These are phyloP conservation scores for Rubia peregrina DNA, from an alignment of 305 asterid genomes.

Conservation along the genomic window DNA sequence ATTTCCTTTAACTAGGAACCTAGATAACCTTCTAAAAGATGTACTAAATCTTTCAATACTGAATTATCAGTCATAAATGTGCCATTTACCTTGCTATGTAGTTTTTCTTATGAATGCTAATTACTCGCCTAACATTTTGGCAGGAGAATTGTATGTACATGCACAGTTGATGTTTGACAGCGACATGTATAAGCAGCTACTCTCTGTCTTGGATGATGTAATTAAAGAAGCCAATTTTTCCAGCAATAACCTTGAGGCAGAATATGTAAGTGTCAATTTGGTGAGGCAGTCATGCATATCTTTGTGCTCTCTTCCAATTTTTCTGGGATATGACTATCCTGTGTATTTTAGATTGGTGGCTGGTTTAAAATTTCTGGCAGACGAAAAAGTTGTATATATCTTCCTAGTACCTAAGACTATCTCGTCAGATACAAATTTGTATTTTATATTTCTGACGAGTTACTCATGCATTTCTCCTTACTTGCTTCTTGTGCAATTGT, in stretches of 20 bases:
- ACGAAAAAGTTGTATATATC: neutral
- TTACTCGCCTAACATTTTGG: conserved; percentile 19
- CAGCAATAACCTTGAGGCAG: conserved; percentile 74
- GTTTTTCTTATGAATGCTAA: neutral
- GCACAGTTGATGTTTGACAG: conserved; percentile 78
- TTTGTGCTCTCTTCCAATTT: neutral
- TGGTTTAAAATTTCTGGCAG: neutral
- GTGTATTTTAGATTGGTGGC: neutral
- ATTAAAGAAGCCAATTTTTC: conserved; percentile 54
- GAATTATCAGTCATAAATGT: neutral
- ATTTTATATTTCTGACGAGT: neutral
- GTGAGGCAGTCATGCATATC: neutral
- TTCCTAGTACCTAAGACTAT: conserved; percentile 5
- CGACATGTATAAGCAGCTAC: conserved; percentile 61
- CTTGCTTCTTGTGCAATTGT: neutral
- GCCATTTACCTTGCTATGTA: neutral
- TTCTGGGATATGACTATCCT: neutral
- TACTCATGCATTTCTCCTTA: neutral
- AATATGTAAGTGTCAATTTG: conserved; percentile 56
- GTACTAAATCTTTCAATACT: neutral
- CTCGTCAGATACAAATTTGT: neutral
- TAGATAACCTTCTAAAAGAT: neutral
- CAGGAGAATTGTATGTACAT: conserved; percentile 87
- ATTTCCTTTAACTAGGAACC: neutral
- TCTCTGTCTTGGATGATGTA: conserved; percentile 62